Evolutionary conservation across 495 filamentous ascomycete genomes (phyloP).

Genomic region (Hyaloscypha variabilis): DNA sequence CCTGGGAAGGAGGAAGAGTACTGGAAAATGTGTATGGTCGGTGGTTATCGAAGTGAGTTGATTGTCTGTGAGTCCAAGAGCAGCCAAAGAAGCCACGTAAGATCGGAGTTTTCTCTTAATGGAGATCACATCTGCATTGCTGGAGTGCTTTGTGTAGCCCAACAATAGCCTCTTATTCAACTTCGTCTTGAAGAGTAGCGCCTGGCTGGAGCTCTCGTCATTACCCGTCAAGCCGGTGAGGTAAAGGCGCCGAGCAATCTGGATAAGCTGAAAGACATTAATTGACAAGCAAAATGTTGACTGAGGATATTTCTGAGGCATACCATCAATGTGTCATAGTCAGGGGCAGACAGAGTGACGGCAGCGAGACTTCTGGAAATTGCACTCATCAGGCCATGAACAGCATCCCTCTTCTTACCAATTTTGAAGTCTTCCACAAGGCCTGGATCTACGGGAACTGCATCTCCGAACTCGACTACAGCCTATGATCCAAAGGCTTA

Average conservation of each 20-base stretch:
- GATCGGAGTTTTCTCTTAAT: constrained; percentile 4
- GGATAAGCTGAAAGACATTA: constrained; percentile 20
- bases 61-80: constrained; percentile 22
- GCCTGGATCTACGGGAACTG: constrained; percentile 75
- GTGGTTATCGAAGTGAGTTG: constrained; percentile 9
- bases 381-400: constrained; percentile 73
- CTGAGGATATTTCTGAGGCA: background rate
- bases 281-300: background rate
- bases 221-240: constrained; percentile 1
- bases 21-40: constrained; percentile 10
- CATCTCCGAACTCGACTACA: constrained; percentile 89
- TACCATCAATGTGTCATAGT: constrained; percentile 90
- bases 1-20: constrained; percentile 7
- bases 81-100: constrained; percentile 2
- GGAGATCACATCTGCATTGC: constrained; percentile 6
- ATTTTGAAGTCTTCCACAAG: constrained; percentile 79
- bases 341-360: constrained; percentile 87
- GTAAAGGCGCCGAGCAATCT: constrained; percentile 19
- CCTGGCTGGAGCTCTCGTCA: constrained; percentile 1
- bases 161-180: constrained; percentile 21
- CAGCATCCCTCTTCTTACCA: constrained; percentile 79
- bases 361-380: constrained; percentile 78
- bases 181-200: constrained; percentile 12
- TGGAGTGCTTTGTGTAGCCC: constrained; percentile 13
- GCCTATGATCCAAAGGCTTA: too few species aligned